Conservation (phyloP, 495 filamentous ascomycete genomes). For the Talaromyces proteolyticus region DNA sequence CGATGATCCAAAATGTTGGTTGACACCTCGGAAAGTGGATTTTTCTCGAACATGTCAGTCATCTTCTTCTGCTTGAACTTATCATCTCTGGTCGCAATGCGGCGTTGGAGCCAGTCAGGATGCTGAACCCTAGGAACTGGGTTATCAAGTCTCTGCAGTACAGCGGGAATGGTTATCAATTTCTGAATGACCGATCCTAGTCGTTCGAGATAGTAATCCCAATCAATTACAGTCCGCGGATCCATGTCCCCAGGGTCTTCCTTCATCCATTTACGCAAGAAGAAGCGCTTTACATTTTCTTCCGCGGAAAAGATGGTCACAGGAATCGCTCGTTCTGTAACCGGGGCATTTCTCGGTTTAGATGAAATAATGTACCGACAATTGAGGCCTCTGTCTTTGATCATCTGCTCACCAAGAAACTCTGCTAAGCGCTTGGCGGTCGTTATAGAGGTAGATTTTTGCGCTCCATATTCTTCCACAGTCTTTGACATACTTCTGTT, state of each 20-base stretch:
- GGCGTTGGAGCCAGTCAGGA: constrained; percentile 91
- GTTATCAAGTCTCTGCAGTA: constrained; percentile 89
- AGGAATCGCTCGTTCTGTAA: constrained; percentile 90
- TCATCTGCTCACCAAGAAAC: constrained; percentile 96
- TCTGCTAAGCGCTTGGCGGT: constrained; percentile 94
- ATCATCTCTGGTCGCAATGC: constrained; percentile 93
- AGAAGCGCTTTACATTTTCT: constrained; percentile 75
- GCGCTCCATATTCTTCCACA: constrained; percentile 86
- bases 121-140: constrained; percentile 90
- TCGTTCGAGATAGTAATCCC: constrained; percentile 94
- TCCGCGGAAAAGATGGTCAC: constrained; percentile 97
- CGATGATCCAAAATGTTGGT: constrained; percentile 61
- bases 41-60: constrained; percentile 86
- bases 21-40: constrained; percentile 64
- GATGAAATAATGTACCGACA: constrained; percentile 99
- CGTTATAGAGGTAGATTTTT: constrained; percentile 97
- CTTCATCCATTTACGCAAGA: constrained; percentile 89
- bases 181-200: constrained; percentile 96
- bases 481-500: constrained; percentile 98
- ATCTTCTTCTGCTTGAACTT: constrained; percentile 98
- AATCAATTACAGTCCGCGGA: constrained; percentile 81
- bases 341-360: constrained; percentile 78
- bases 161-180: constrained; percentile 95
- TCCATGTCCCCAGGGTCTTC: constrained; percentile 94
- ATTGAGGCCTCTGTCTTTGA: constrained; percentile 97